These are phyloP conservation scores for Sordariomycetes sp. DNA, from an alignment of 2,329 filamentous ascomycete genomes.

Conservation along the genomic window DNA sequence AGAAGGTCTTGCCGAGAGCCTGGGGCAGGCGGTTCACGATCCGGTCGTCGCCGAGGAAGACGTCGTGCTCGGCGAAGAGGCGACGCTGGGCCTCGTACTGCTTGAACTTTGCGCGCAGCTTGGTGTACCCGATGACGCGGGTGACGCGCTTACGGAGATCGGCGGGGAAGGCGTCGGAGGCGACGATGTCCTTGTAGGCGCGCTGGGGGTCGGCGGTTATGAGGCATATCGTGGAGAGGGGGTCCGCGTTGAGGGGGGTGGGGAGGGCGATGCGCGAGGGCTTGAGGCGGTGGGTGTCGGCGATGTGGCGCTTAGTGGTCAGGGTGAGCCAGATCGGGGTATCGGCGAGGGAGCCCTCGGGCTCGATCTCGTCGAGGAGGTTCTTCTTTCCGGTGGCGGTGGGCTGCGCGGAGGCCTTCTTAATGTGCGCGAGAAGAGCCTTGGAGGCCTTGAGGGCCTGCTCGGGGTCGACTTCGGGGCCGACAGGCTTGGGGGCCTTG, in stretches of 20 bases:
- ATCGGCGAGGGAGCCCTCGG: slow-evolving; percentile 18
- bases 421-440: slow-evolving; percentile 48
- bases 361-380: slow-evolving; percentile 34
- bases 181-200: slow-evolving; percentile 79
- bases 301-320: slow-evolving; percentile 52
- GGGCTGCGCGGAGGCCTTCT: slow-evolving; percentile 35
- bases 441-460: slow-evolving; percentile 50
- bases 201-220: slow-evolving; percentile 75
- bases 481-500: slow-evolving; percentile 12
- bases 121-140: slow-evolving; percentile 67
- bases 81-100: slow-evolving; percentile 79
- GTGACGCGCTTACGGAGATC: slow-evolving; percentile 55
- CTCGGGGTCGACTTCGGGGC: slow-evolving; percentile 23
- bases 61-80: slow-evolving; percentile 72
- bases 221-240: slow-evolving; percentile 63
- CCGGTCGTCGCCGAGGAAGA: slow-evolving; percentile 87
- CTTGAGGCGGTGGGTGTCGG: slow-evolving; percentile 67
- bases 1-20: slow-evolving; percentile 83
- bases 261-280: slow-evolving; percentile 71
- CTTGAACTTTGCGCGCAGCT: slow-evolving; percentile 73
- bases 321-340: slow-evolving; percentile 48
- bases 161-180: slow-evolving; percentile 56
- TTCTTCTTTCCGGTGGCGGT: slow-evolving; percentile 37
- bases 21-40: slow-evolving; percentile 63
- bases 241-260: slow-evolving; percentile 57